Evolutionary conservation across 345 rosid species (phyloP).

Genomic region (Aurinia saxatilis): DNA sequence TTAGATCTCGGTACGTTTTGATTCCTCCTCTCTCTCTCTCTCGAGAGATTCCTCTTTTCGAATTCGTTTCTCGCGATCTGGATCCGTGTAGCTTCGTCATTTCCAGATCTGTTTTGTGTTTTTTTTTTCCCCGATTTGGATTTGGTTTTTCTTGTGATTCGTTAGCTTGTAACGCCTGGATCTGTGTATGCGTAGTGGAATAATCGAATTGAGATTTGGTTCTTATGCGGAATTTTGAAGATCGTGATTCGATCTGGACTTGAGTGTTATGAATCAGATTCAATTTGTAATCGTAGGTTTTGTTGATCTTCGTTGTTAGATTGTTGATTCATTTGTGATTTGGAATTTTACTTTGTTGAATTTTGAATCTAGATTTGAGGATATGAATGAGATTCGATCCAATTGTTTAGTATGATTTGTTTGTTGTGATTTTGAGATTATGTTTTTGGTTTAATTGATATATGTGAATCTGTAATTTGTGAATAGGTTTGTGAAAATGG

Average conservation of each 20-base stretch:
- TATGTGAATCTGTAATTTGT: neutral
- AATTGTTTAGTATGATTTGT: neutral
- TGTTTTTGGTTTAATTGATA: neutral
- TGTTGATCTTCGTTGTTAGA: too few species aligned
- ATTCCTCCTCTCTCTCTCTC: neutral
- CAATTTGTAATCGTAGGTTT: too few species aligned
- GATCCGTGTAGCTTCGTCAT: neutral
- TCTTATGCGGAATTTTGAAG: neutral
- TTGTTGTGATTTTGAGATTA: neutral
- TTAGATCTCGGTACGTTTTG: constrained; percentile 16
- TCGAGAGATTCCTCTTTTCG: neutral
- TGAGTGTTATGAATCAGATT: neutral
- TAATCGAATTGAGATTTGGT: neutral
- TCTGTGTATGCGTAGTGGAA: too few species aligned
- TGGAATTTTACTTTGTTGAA: too few species aligned
- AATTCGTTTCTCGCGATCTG: neutral
- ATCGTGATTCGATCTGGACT: neutral
- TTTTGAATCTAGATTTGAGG: neutral
- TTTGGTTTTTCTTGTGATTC: neutral
- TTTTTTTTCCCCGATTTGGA: neutral
- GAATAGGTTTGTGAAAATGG: constrained; percentile 31
- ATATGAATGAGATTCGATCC: constrained; percentile 1
- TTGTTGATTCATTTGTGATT: too few species aligned
- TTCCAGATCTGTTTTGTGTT: constrained; percentile 15
- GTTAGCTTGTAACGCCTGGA: constrained; percentile 8